phyloP scores from a whole-genome alignment of 2,329 filamentous ascomycete species.

The Pseudocercospora fijiensis region DNA sequence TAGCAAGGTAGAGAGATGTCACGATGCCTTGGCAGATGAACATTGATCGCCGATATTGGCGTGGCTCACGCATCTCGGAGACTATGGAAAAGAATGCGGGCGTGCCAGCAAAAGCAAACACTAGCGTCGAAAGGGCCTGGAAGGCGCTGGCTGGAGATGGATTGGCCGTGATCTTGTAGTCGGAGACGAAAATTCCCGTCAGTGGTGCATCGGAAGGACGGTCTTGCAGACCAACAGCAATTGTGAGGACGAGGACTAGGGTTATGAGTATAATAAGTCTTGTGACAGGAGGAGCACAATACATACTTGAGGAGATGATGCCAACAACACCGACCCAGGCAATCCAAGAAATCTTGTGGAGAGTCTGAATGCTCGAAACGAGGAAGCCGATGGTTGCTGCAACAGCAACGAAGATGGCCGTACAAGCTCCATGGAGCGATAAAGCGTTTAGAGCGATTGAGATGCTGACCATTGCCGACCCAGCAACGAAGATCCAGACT shows the following conservation, averaged over 20 bases:
- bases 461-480: constrained; percentile 39
- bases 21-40: constrained; percentile 31
- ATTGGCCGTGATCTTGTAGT: constrained; percentile 29
- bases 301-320: constrained; percentile 27
- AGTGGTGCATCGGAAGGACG: constrained; percentile 39
- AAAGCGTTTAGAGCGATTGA: constrained; percentile 33
- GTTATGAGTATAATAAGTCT: background rate
- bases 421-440: constrained; percentile 38
- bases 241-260: constrained; percentile 36
- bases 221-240: constrained; percentile 38
- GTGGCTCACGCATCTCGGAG: constrained; percentile 43
- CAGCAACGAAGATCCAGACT: constrained; percentile 34
- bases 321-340: constrained; percentile 39
- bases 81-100: constrained; percentile 43
- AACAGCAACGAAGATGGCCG: constrained; percentile 44
- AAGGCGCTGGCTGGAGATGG: constrained; percentile 54
- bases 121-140: constrained; percentile 56
- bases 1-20: constrained; percentile 38
- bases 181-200: constrained; percentile 32
- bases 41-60: constrained; percentile 38
- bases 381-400: constrained; percentile 44
- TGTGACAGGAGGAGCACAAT: too few relatives aligned
- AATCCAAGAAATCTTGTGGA: constrained; percentile 38
- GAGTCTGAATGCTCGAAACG: constrained; percentile 40
- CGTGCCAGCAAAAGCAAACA: constrained; percentile 44